Conservation (phyloP, 306 rosid species). For the Clitoria ternatea region DNA sequence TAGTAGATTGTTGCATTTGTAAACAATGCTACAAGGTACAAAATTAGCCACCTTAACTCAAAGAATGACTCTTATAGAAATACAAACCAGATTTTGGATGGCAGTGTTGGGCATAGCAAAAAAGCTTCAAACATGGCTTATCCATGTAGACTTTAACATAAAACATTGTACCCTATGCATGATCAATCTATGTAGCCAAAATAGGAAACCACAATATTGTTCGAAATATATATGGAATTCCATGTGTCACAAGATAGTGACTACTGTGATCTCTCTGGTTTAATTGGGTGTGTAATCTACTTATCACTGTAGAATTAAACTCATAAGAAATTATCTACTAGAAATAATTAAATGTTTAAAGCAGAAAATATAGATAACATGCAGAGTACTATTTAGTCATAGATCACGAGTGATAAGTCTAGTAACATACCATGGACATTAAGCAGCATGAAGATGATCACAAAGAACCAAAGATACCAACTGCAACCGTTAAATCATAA, state of each 20-base stretch:
- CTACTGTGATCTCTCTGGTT: neutral
- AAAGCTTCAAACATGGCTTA: neutral
- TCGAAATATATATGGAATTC: neutral
- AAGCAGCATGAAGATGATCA: conserved; percentile 73
- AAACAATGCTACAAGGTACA: neutral
- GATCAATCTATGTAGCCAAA: neutral
- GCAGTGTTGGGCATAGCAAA: neutral
- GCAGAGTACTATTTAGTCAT: neutral
- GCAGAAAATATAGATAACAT: neutral
- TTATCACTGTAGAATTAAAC: neutral
- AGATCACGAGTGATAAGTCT: neutral
- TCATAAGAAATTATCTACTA: neutral
- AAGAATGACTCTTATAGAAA: neutral
- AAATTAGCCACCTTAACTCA: neutral
- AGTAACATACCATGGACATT: conserved; percentile 62
- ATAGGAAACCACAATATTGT: neutral
- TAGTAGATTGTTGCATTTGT: neutral
- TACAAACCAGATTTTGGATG: neutral
- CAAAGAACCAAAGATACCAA: conserved; percentile 92
- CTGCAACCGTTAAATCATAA: conserved; percentile 44
- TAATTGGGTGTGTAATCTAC: neutral
- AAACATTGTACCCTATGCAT: neutral
- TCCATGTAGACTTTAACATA: neutral
- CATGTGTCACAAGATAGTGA: neutral
- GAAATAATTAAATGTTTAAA: neutral